A percentile compares a stretch with the other conserved stretches of the same genome.
phyloP scores from a whole-genome alignment of 208 protist genomes.

The Wallacemonas sp. region DNA sequence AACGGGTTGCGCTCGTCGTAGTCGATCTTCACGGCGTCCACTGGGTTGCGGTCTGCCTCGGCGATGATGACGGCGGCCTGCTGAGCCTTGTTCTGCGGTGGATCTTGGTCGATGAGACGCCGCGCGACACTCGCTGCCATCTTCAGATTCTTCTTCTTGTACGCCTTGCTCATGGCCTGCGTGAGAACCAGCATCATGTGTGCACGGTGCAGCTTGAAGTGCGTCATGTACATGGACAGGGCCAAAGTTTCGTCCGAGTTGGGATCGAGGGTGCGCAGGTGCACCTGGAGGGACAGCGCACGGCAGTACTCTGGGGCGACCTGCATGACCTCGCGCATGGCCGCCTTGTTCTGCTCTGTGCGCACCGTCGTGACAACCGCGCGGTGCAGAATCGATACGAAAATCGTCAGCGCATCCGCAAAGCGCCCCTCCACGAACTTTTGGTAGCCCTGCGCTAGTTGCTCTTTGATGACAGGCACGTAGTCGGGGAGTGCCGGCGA shows the following conservation, averaged over 20 bases:
- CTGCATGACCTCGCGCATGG: constrained; percentile 58
- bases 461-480: constrained; percentile 68
- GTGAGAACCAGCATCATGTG: constrained; percentile 93
- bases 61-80: constrained; percentile 92
- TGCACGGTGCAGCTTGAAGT: constrained; percentile 93
- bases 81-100: constrained; percentile 80
- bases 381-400: constrained; percentile 82
- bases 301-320: constrained; percentile 69
- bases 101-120: constrained; percentile 94
- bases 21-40: constrained; percentile 77
- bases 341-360: constrained; percentile 49
- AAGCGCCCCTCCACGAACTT: constrained; percentile 92
- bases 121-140: constrained; percentile 91
- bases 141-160: constrained; percentile 92
- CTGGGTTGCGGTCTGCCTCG: constrained; percentile 83
- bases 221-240: constrained; percentile 98
- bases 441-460: constrained; percentile 77
- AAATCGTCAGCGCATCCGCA: constrained; percentile 75
- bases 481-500: constrained; percentile 56
- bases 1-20: constrained; percentile 98
- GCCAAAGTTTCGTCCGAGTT: constrained; percentile 67
- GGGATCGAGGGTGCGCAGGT: constrained; percentile 57
- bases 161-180: constrained; percentile 93
- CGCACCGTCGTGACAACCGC: constrained; percentile 82
- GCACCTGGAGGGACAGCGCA: constrained; percentile 79